Percentiles rank a stretch among this genome's conserved stretches.
Conservation (phyloP, 2,329 filamentous ascomycete genomes). For the Orbilia blumenaviensis region DNA sequence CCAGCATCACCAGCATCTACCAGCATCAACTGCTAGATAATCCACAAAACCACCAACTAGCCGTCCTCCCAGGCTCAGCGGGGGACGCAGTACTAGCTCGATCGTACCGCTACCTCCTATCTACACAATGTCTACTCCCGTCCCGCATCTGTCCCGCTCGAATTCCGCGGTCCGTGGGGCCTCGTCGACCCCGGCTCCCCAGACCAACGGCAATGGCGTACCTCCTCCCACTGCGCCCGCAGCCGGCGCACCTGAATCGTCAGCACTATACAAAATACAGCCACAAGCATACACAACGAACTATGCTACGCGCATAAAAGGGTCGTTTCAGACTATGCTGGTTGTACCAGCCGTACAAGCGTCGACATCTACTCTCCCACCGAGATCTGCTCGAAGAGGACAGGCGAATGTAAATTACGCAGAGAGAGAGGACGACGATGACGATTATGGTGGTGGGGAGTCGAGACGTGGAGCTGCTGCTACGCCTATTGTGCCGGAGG, state of each 20-base stretch:
- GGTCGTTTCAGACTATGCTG: constrained; percentile 55
- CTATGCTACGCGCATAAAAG: constrained; percentile 56
- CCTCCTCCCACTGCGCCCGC: not conserved
- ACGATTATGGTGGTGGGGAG: constrained; percentile 70
- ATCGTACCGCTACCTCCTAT: constrained; percentile 4
- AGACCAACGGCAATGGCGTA: constrained; percentile 24
- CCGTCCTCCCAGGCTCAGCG: not conserved
- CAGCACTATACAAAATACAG: not conserved
- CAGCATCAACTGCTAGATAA: not conserved
- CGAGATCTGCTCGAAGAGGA: constrained; percentile 80
- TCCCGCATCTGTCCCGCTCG: constrained; percentile 27
- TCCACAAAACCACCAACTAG: not conserved
- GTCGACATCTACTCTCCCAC: constrained; percentile 53
- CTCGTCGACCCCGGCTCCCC: constrained; percentile 41
- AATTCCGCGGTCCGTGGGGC: constrained; percentile 39
- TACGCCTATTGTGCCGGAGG: constrained; percentile 52
- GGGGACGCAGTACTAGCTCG: too few species aligned
- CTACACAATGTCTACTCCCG: constrained; percentile 33
- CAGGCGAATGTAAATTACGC: constrained; percentile 98
- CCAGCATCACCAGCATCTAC: not conserved
- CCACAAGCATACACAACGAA: constrained; percentile 56
- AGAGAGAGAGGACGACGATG: constrained; percentile 92
- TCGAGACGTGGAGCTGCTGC: constrained; percentile 13
- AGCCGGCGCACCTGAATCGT: not conserved
- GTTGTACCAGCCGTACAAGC: constrained; percentile 55